Evolutionary conservation across 2,329 filamentous ascomycete species (phyloP).

Genomic region (Trichoderma breve): DNA sequence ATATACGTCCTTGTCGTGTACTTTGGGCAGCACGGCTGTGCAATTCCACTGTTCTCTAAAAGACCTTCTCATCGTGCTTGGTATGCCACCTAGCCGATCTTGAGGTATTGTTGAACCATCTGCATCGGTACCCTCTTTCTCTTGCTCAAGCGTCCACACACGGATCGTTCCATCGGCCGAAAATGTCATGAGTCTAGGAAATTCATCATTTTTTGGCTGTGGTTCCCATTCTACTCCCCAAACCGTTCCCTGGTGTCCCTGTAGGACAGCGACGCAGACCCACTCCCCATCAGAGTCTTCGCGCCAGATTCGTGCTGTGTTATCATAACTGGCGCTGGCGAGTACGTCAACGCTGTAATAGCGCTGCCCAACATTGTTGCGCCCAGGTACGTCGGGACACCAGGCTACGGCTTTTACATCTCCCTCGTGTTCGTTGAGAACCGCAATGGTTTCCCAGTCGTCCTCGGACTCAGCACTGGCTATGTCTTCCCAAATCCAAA

Average conservation of each 20-base stretch:
- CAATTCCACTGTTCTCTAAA: slow-evolving; percentile 82
- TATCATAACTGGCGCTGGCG: slow-evolving; percentile 90
- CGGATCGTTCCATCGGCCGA: slow-evolving; percentile 80
- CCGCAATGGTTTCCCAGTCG: slow-evolving; percentile 95
- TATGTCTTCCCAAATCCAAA: slow-evolving; percentile 99
- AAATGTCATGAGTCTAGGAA: slow-evolving; percentile 71
- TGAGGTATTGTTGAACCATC: slow-evolving; percentile 35
- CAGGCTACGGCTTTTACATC: slow-evolving; percentile 94
- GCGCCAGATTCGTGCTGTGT: slow-evolving; percentile 83
- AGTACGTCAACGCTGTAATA: slow-evolving; percentile 67
- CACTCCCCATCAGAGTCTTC: slow-evolving; percentile 89
- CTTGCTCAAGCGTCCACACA: slow-evolving; percentile 69
- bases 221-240: slow-evolving; percentile 80
- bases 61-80: slow-evolving; percentile 82
- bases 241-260: slow-evolving; percentile 81
- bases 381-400: slow-evolving; percentile 68
- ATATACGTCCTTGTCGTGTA: slow-evolving; percentile 80
- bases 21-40: slow-evolving; percentile 69
- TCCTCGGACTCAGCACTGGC: slow-evolving; percentile 71
- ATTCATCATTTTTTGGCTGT: slow-evolving; percentile 40
- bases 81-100: slow-evolving; percentile 59
- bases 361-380: slow-evolving; percentile 38
- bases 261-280: slow-evolving; percentile 80
- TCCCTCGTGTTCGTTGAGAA: slow-evolving; percentile 89
- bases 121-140: slow-evolving; percentile 45